Base-by-base conservation (phyloP, 1,139 yeast genomes). In the Kodamaea arcana region DNA sequence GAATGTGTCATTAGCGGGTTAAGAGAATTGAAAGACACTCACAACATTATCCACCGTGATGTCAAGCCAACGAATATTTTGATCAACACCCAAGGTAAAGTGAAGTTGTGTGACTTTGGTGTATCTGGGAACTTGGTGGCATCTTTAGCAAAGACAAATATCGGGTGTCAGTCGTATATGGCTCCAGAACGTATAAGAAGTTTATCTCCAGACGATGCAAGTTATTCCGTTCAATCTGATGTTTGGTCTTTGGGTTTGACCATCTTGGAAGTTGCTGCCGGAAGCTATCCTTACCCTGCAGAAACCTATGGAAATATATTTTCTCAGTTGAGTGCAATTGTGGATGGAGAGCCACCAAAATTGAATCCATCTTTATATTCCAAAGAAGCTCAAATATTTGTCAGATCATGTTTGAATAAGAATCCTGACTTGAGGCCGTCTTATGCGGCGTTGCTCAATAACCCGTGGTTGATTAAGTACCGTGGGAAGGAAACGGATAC, bases 161-260 rank as follows among this genome's bases (percentile, higher is more conserved):
- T 92, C 49, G 99, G 99, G 5, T 94, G 98, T 59, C 98, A 92
- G 61, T 85, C 95, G 4, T 92, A 92, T 61, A 94, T 94, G 98
- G 97, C 98, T 0, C 99, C 99, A 1, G 99, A 92, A 58, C 75
- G 99, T 53, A 94, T 92, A 51, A 81, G 83, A 58, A 54, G 65
- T 2, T 42, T 60, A 32, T 65, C 51, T 31, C 74, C 74, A 3
- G 90, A 83, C 53, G 92, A 79, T 46, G 72, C 78, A 14, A 80
- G 95, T 0, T 92, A 92, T 60, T 82, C 97, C 1, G 96, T 88
- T 10, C 97, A 92, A 55, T 83, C 95, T 9, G 99, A 94, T 60
- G 79, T 92, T 41, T 92, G 99, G 98, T 87, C 97, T 0, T 63
- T 92, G 29, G 99, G 98, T 1, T 69, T 92, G 40, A 82, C 95